Evolutionary conservation across 768 basidiomycete genomes (phyloP).

Genomic region (Tephrocybe rancida): DNA sequence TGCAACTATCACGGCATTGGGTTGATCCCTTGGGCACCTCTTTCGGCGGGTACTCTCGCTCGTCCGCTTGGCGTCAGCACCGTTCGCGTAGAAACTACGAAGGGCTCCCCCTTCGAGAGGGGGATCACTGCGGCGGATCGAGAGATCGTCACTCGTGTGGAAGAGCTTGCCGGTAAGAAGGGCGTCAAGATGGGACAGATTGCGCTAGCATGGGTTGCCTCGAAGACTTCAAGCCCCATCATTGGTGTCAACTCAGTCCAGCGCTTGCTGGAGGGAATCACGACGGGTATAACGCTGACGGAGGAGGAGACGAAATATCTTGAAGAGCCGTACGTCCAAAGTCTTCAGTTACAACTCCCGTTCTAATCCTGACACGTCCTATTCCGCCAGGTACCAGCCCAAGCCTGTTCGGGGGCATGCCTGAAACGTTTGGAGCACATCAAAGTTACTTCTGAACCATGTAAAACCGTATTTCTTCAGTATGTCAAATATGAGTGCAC

Average conservation of each 20-base stretch:
- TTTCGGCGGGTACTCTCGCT: conserved; percentile 39
- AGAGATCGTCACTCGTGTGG: conserved; percentile 37
- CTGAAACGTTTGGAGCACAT: neutral
- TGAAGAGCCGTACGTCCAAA: conserved; percentile 38
- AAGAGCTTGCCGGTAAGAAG: conserved; percentile 42
- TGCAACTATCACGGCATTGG: conserved; percentile 53
- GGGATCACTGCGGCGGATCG: conserved; percentile 27
- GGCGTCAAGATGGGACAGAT: conserved; percentile 47
- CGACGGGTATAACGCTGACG: conserved; percentile 31
- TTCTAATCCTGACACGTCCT: neutral
- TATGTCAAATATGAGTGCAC: no score
- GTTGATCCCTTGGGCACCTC: conserved; percentile 52
- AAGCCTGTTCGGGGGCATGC: conserved; percentile 16
- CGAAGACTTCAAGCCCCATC: conserved; percentile 37
- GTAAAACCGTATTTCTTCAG: no score
- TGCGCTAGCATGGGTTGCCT: conserved; percentile 43
- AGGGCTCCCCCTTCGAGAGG: conserved; percentile 20
- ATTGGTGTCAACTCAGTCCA: conserved; percentile 23
- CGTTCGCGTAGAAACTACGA: conserved; percentile 9
- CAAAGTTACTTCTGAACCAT: no score
- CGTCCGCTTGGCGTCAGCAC: conserved; percentile 34
- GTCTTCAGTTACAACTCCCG: neutral
- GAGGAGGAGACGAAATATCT: conserved; percentile 45
- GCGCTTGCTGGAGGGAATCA: conserved; percentile 19
- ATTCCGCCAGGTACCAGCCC: conserved; percentile 12